Conservation (phyloP, 1,284 basidiomycete species). For the Leccinum angustisporum region DNA sequence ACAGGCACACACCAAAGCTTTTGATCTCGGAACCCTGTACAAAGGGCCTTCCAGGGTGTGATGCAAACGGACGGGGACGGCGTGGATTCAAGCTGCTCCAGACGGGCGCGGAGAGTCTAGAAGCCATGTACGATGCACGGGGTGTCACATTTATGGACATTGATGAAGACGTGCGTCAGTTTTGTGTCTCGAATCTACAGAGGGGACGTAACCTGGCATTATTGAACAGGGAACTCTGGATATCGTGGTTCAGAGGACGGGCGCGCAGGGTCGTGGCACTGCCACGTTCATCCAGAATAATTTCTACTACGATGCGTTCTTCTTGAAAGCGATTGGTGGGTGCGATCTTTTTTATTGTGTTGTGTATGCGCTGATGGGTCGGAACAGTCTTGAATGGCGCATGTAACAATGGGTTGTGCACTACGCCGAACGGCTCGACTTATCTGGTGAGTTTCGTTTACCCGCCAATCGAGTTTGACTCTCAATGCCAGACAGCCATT, state of each 20-base stretch:
- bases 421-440: conserved; percentile 54
- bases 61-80: conserved; percentile 43
- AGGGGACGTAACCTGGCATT: conserved; percentile 3
- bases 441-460: conserved; percentile 65
- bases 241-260: conserved; percentile 85
- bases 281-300: conserved; percentile 94
- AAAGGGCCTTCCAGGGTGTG: conserved; percentile 55
- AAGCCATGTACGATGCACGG: conserved; percentile 74
- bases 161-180: conserved; percentile 84
- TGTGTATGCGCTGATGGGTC: neutral
- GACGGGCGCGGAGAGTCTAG: conserved; percentile 65
- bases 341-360: neutral
- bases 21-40: conserved; percentile 75
- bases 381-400: conserved; percentile 82
- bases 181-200: neutral
- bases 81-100: conserved; percentile 64
- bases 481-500: conserved; percentile 62
- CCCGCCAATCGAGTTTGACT: neutral
- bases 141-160: conserved; percentile 86
- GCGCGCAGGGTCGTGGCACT: conserved; percentile 59
- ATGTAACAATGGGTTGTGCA: conserved; percentile 80
- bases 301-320: conserved; percentile 98
- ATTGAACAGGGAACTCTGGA: conserved; percentile 88
- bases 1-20: conserved; percentile 61
- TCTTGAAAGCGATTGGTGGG: conserved; percentile 91